Evolutionary conservation across 306 rosid genomes (phyloP).

Genomic region (Vigna hirtella): DNA sequence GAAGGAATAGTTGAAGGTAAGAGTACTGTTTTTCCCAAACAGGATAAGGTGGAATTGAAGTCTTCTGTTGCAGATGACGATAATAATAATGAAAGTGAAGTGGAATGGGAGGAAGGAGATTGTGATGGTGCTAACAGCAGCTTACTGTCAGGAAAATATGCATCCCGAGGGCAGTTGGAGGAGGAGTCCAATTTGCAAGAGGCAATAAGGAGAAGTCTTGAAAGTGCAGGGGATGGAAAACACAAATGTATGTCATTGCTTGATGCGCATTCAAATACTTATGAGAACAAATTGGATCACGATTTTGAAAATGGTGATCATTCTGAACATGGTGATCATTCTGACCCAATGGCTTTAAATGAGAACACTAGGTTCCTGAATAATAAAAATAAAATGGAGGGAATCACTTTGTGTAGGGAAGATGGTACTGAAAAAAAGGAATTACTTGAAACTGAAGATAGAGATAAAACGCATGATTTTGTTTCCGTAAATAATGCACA

Average conservation of each 20-base stretch:
- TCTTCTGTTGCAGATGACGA: conserved; percentile 43
- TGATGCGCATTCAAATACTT: conserved; percentile 44
- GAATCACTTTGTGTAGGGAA: conserved; percentile 42
- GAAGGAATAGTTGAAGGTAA: conserved; percentile 62
- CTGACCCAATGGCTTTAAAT: conserved; percentile 40
- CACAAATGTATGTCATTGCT: conserved; percentile 31
- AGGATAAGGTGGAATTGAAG: conserved; percentile 40
- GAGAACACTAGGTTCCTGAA: conserved; percentile 38
- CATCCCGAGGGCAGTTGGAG: conserved; percentile 72
- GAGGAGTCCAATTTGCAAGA: conserved; percentile 86
- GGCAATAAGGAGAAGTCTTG: conserved; percentile 92
- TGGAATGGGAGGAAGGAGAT: conserved; percentile 89
- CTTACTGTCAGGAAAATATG: conserved; percentile 40
- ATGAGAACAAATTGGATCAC: conserved; percentile 33
- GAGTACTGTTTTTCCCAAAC: conserved; percentile 41
- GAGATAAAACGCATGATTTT: conserved; percentile 44
- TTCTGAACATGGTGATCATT: conserved; percentile 40
- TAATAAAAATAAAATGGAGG: conserved; percentile 31
- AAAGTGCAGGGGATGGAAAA: conserved; percentile 49
- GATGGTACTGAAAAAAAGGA: conserved; percentile 41
- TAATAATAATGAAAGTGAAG: conserved; percentile 64
- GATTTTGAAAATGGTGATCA: conserved; percentile 31
- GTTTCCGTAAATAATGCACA: conserved; percentile 42
- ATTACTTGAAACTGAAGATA: conserved; percentile 49
- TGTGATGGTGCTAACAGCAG: conserved; percentile 56